Percentiles rank a stretch among this genome's conserved stretches.
These are phyloP conservation scores for Mycoemilia scoparia DNA, from an alignment of 192 early-diverging fungal genomes.

Conservation along the genomic window DNA sequence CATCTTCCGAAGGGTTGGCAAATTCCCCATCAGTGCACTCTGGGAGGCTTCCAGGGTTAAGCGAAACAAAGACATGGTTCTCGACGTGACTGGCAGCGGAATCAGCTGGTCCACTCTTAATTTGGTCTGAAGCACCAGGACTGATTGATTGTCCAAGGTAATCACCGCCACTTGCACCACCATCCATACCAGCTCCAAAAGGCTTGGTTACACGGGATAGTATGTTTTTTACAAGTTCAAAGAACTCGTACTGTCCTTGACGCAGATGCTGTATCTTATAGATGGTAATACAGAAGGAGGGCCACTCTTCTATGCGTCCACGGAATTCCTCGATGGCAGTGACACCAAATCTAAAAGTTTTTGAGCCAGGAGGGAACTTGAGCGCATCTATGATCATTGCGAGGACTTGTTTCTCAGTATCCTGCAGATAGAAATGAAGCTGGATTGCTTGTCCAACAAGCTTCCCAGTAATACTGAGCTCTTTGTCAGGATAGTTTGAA, in stretches of 20 bases:
- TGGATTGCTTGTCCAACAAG: slow-evolving; percentile 85
- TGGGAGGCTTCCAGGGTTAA: slow-evolving; percentile 16
- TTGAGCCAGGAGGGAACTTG: slow-evolving; percentile 53
- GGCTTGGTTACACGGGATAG: slow-evolving; percentile 11
- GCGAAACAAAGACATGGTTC: slow-evolving; percentile 9
- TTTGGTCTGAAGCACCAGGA: too few species aligned
- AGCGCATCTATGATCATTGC: slow-evolving; percentile 78
- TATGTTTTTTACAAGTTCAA: slow-evolving; percentile 16
- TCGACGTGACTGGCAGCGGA: neutral
- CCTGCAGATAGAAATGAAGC: slow-evolving; percentile 63
- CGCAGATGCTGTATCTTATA: slow-evolving; percentile 68
- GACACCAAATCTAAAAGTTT: slow-evolving; percentile 81
- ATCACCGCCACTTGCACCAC: slow-evolving; percentile 16
- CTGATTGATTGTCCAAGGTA: too few species aligned
- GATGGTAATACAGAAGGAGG: slow-evolving; percentile 67
- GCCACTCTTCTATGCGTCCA: slow-evolving; percentile 70
- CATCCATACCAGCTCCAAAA: slow-evolving; percentile 14
- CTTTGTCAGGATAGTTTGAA: slow-evolving; percentile 81
- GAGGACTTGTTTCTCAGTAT: slow-evolving; percentile 69
- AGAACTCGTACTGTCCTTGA: slow-evolving; percentile 23
- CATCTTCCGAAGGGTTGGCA: slow-evolving; percentile 23
- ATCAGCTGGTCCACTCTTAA: too few species aligned
- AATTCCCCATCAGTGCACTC: slow-evolving; percentile 7
- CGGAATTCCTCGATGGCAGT: slow-evolving; percentile 72
- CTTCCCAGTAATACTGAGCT: slow-evolving; percentile 70